phyloP scores from a whole-genome alignment of 1,284 basidiomycete genomes.

The Termitomyces sp. region DNA sequence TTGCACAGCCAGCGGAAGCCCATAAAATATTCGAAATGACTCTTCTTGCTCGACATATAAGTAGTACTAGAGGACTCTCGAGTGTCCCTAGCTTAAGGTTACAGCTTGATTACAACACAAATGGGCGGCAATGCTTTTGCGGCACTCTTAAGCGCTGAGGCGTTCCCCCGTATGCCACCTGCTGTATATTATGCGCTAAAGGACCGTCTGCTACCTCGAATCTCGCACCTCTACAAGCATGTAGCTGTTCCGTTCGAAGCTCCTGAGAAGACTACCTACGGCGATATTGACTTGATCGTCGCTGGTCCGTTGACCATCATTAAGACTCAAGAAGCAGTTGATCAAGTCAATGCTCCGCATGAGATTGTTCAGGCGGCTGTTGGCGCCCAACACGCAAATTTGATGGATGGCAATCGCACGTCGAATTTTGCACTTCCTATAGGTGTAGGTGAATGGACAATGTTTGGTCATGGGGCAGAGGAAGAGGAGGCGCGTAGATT shows the following conservation, averaged over 20 bases:
- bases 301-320: slow-evolving; percentile 27
- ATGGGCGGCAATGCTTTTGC: slow-evolving; percentile 72
- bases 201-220: slow-evolving; percentile 31
- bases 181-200: slow-evolving; percentile 47
- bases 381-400: slow-evolving; percentile 43
- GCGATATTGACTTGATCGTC: slow-evolving; percentile 65
- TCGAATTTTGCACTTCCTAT: slow-evolving; percentile 59
- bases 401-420: slow-evolving; percentile 43
- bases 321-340: neutral
- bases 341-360: slow-evolving; percentile 26
- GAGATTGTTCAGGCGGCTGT: slow-evolving; percentile 38
- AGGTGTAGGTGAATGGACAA: slow-evolving; percentile 28
- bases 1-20: neutral
- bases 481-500: slow-evolving; percentile 25
- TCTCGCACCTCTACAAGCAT: slow-evolving; percentile 41
- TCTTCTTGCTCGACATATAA: neutral
- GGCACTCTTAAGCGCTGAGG: slow-evolving; percentile 32
- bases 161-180: slow-evolving; percentile 57
- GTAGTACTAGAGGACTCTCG: neutral
- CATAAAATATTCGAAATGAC: neutral
- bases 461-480: slow-evolving; percentile 21
- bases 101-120: neutral
- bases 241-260: slow-evolving; percentile 54
- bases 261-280: slow-evolving; percentile 58
- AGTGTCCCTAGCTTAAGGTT: neutral